Base-by-base conservation (phyloP, 1,139 yeast genomes). In the Blastobotrys ciferrii region DNA sequence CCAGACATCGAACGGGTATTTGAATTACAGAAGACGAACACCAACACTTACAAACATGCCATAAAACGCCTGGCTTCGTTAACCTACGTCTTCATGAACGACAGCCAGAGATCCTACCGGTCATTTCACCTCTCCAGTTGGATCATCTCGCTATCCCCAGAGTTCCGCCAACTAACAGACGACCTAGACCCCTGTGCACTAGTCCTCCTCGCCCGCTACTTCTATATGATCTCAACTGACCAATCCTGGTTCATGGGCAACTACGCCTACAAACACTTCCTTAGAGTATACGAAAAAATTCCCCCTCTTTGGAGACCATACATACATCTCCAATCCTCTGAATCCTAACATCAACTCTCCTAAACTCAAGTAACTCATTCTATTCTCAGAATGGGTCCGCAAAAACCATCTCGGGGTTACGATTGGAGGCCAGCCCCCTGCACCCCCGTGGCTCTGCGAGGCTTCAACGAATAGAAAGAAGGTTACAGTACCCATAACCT, bases 121-220 rank as follows among this genome's bases (percentile, higher is more conserved):
- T 6, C 17, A 17, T 33, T 33, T 15, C 38, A 14, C 17, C 4
- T 33, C 11, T 33, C 38, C 7, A 13, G 11, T n/a, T 33, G 38
- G 38, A 33, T 33, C 18, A 33, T 33, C 18, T 33, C 38, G 4
- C 20, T 33, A 4, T 14, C 38, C 15, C 18, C 4, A 7, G 38
- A 33, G 7, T 33, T 33, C 38, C 20, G 3, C 4, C 6, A 17
- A 9, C 15, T 33, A 3, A 9, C 17, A 19, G 17, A 33, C 19
- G 15, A 33, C 15, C 12, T 33, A n/a, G 38, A 33, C n/a, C 35
- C 35, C 35, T 32, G 35, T 12, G 35, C 35, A n/a, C 13, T 32
- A 15, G 35, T 32, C 14, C 11, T 32, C 5, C 11, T 32, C 11
- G 35, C 35, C 12, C 35, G 13, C 5, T 32, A 12, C n/a, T 32